phyloP scores from a whole-genome alignment of 225 moss, liverwort and hornwort species.

The Thuidium tamariscinum region DNA sequence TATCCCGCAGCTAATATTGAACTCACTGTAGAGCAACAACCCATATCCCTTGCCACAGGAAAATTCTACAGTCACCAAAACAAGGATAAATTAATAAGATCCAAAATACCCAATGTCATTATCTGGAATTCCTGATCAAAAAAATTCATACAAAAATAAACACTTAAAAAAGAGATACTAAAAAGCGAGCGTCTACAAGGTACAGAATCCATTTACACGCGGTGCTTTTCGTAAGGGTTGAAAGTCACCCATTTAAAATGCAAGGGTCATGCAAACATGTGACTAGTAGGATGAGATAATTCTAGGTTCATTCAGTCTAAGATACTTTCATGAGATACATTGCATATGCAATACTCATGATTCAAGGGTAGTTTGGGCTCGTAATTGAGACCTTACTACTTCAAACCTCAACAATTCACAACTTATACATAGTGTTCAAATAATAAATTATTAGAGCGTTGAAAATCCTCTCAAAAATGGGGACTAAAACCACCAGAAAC shows the following conservation, averaged over 20 bases:
- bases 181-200: neutral
- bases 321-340: neutral
- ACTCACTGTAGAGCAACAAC: slow-evolving; percentile 74
- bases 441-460: too few relatives aligned
- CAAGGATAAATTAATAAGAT: neutral
- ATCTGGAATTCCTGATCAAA: neutral
- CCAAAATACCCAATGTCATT: neutral
- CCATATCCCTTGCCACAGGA: slow-evolving; percentile 67
- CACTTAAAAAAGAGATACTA: neutral
- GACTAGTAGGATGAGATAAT: neutral
- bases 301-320: neutral
- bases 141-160: neutral
- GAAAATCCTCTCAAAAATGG: neutral
- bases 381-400: neutral
- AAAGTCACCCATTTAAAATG: neutral
- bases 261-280: neutral
- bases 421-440: neutral
- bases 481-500: neutral
- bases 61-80: slow-evolving; percentile 34
- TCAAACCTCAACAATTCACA: neutral
- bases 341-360: neutral
- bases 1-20: slow-evolving; percentile 72
- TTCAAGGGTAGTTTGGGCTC: neutral
- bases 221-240: neutral
- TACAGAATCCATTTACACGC: neutral